A percentile compares a stretch with the other conserved stretches of the same genome.
phyloP scores from a whole-genome alignment of 768 basidiomycete genomes.

The Flagelloscypha sp. region DNA sequence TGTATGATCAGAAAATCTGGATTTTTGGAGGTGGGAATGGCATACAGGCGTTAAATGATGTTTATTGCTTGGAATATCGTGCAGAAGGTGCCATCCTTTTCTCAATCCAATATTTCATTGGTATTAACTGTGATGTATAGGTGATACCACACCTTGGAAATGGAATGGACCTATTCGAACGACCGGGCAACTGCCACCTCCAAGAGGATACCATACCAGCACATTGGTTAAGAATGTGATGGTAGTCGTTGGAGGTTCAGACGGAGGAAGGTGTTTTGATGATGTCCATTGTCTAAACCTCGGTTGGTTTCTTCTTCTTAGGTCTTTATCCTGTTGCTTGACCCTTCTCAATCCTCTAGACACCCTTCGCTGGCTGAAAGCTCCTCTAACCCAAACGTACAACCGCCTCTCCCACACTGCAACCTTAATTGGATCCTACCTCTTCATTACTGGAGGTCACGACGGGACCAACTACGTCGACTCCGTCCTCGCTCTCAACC shows the following conservation, averaged over 20 bases:
- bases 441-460: constrained; percentile 87
- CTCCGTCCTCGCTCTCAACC: constrained; percentile 78
- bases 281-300: constrained; percentile 85
- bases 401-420: constrained; percentile 78
- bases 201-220: constrained; percentile 86
- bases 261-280: constrained; percentile 80
- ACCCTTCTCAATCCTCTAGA: constrained; percentile 19
- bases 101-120: too few species aligned
- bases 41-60: constrained; percentile 78
- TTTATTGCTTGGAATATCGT: too few species aligned
- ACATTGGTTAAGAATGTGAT: constrained; percentile 81
- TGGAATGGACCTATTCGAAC: constrained; percentile 57
- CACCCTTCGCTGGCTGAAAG: constrained; percentile 38
- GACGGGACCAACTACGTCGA: constrained; percentile 67
- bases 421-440: constrained; percentile 86
- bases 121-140: too few species aligned
- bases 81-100: too few species aligned
- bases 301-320: constrained; percentile 42
- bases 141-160: too few species aligned
- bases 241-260: constrained; percentile 86
- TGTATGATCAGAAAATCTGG: constrained; percentile 65
- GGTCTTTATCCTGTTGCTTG: not conserved
- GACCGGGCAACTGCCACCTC: constrained; percentile 43
- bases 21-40: constrained; percentile 95
- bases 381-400: constrained; percentile 27